Conservation (phyloP, 106 monocot genomes). For the Acorus calamus region DNA sequence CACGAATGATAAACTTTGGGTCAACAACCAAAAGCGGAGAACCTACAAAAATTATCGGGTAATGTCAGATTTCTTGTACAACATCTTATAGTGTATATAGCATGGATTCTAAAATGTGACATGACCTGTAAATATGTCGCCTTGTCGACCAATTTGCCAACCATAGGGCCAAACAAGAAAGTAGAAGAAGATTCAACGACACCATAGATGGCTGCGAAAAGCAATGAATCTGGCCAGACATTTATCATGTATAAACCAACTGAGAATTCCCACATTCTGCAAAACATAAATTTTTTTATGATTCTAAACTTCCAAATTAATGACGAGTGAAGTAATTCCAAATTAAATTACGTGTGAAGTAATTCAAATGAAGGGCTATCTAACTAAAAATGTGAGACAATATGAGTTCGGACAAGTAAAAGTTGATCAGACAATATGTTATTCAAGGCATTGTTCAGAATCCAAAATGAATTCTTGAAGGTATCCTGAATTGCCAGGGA, state of each 20-base stretch:
- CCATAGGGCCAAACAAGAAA: constrained; percentile 52
- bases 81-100: not conserved
- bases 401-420: no score
- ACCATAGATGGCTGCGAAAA: constrained; percentile 86
- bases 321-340: no score
- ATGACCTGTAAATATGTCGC: constrained; percentile 51
- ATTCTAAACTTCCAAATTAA: no score
- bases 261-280: constrained; percentile 98
- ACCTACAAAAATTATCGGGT: constrained; percentile 21
- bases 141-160: constrained; percentile 58
- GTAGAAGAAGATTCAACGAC: constrained; percentile 77
- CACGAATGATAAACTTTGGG: constrained; percentile 71
- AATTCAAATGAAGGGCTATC: no score
- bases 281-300: not conserved
- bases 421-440: no score
- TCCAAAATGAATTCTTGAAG: no score
- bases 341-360: no score
- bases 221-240: constrained; percentile 80
- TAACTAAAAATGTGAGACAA: no score
- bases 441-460: no score
- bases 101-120: not conserved
- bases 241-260: constrained; percentile 90
- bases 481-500: no score
- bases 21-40: constrained; percentile 68
- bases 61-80: not conserved